phyloP scores from a whole-genome alignment of 371 early-diverging fungal species.

The Apophysomyces trapeziformis region DNA sequence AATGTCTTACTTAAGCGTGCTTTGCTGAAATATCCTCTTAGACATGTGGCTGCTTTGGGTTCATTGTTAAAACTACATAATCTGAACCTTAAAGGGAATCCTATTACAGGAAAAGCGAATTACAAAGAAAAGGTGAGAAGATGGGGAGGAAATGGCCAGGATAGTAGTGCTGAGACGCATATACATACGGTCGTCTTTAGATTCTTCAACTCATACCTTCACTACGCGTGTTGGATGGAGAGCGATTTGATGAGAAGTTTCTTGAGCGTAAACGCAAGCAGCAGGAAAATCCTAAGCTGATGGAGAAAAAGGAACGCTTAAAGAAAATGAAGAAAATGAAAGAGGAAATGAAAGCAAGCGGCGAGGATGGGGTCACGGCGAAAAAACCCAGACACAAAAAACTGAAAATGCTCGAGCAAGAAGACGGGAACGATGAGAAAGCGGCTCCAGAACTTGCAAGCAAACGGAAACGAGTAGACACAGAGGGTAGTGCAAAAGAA shows the following conservation, averaged over 20 bases:
- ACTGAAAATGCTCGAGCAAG: constrained; percentile 12
- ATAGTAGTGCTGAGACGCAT: neutral
- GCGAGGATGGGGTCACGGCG: constrained; percentile 24
- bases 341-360: constrained; percentile 14
- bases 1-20: neutral
- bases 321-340: constrained; percentile 36
- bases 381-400: constrained; percentile 17
- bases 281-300: constrained; percentile 38
- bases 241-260: constrained; percentile 81
- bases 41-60: constrained; percentile 67
- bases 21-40: constrained; percentile 10
- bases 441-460: constrained; percentile 1
- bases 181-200: constrained; percentile 18
- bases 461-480: constrained; percentile 1
- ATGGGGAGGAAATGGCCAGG: too few species aligned
- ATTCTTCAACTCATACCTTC: constrained; percentile 71
- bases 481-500: neutral
- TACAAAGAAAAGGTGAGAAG: constrained; percentile 65
- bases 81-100: constrained; percentile 83
- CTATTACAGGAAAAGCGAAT: constrained; percentile 64
- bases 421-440: constrained; percentile 16
- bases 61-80: constrained; percentile 66
- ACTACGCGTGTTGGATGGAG: constrained; percentile 80
- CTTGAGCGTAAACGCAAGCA: constrained; percentile 69
- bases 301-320: constrained; percentile 46